Percentiles rank a stretch among this genome's conserved stretches.
Evolutionary conservation across 305 asterid genomes (phyloP).

Genomic region (Lippia alba): DNA sequence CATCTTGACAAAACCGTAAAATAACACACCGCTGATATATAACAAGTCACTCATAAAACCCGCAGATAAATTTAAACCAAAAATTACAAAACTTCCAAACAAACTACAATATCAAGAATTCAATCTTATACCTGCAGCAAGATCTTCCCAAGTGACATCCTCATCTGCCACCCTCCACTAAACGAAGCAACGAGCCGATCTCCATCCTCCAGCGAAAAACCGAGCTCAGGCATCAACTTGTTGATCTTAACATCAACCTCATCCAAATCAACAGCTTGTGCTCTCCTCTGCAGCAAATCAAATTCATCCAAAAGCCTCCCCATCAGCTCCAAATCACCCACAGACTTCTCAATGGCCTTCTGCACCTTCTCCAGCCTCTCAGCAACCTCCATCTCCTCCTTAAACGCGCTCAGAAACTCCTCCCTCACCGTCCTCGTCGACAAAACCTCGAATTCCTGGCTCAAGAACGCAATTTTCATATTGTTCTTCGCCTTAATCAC

Average conservation of each 20-base stretch:
- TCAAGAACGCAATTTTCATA: slow-evolving; percentile 83
- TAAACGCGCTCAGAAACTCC: slow-evolving; percentile 89
- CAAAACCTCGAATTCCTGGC: slow-evolving; percentile 90
- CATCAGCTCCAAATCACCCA: slow-evolving; percentile 94
- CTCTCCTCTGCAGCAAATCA: slow-evolving; percentile 95
- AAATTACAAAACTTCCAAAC: background rate
- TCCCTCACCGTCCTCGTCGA: slow-evolving; percentile 84
- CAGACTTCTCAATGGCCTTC: slow-evolving; percentile 90
- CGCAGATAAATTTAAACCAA: background rate
- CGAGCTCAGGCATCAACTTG: slow-evolving; percentile 94
- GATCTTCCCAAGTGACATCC: slow-evolving; percentile 97
- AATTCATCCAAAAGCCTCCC: slow-evolving; percentile 97
- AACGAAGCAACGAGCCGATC: slow-evolving; percentile 97
- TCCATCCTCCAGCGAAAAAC: slow-evolving; percentile 82
- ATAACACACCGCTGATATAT: slow-evolving; percentile 14
- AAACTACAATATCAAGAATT: slow-evolving; percentile 1
- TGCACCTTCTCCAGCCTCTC: slow-evolving; percentile 92
- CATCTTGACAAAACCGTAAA: background rate
- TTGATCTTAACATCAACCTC: slow-evolving; percentile 86
- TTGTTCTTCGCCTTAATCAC: slow-evolving; percentile 84
- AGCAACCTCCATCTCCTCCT: slow-evolving; percentile 95
- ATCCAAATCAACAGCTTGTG: slow-evolving; percentile 95
- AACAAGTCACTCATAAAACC: background rate
- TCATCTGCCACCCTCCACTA: slow-evolving; percentile 99
- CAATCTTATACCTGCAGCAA: slow-evolving; percentile 76